Conservation (phyloP, 805 yeast genomes). For the Maudiozyma barnettii region DNA sequence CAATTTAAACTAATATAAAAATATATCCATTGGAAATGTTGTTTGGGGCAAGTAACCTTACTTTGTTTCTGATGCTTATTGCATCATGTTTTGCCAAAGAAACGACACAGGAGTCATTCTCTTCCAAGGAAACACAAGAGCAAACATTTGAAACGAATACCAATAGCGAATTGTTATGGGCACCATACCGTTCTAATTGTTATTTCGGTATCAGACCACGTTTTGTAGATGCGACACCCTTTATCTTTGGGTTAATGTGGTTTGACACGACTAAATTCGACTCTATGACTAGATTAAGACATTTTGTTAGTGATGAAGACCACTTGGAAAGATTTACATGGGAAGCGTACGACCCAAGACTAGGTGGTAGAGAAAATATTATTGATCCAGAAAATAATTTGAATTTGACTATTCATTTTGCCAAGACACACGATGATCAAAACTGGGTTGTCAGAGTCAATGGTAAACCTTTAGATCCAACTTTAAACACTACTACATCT, state of each 20-base stretch:
- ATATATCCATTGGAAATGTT: neutral
- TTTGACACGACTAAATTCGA: slow-evolving; percentile 51
- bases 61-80: neutral
- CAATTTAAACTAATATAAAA: neutral
- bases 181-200: slow-evolving; percentile 80
- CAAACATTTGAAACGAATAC: slow-evolving; percentile 29
- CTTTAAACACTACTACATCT: slow-evolving; percentile 44
- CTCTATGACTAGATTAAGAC: slow-evolving; percentile 53
- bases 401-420: slow-evolving; percentile 59
- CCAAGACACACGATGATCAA: slow-evolving; percentile 57
- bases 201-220: slow-evolving; percentile 83
- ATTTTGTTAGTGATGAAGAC: slow-evolving; percentile 65
- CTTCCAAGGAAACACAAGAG: neutral
- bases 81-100: neutral
- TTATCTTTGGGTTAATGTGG: slow-evolving; percentile 84
- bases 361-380: slow-evolving; percentile 75
- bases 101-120: neutral
- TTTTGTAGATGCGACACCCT: slow-evolving; percentile 40
- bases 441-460: slow-evolving; percentile 75
- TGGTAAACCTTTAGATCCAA: slow-evolving; percentile 51
- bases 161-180: slow-evolving; percentile 65
- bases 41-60: neutral
- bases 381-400: slow-evolving; percentile 57
- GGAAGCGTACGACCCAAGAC: slow-evolving; percentile 78
- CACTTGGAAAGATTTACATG: slow-evolving; percentile 70